Evolutionary conservation across 2,329 filamentous ascomycete species (phyloP).

Genomic region (Colletotrichum echinochloae): DNA sequence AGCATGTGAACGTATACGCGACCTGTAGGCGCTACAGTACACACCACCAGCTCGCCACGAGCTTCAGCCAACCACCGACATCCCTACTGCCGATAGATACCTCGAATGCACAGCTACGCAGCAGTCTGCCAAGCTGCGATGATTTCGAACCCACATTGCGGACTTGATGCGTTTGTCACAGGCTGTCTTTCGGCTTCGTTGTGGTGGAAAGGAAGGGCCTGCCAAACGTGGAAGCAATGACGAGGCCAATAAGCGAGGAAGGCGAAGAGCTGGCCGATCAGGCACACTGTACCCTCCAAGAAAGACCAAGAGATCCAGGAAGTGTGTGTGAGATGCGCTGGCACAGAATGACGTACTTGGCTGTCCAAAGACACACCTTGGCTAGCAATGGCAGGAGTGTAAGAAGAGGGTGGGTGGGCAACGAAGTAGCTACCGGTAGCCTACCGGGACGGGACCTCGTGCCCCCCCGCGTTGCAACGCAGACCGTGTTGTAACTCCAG

Average conservation of each 20-base stretch:
- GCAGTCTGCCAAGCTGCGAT: background rate
- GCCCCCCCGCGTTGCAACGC: conserved; percentile 24
- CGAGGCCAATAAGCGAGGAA: background rate
- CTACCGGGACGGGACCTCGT: conserved; percentile 9
- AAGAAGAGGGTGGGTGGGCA: background rate
- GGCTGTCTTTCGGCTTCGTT: background rate
- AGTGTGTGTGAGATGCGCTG: conserved; percentile 32
- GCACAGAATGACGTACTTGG: conserved; percentile 36
- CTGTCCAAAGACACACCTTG: background rate
- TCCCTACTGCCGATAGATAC: background rate
- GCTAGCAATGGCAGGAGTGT: background rate
- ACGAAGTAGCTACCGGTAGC: too few species aligned
- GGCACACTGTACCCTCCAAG: background rate
- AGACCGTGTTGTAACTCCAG: conserved; percentile 14
- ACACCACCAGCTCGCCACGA: background rate
- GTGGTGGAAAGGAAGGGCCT: background rate
- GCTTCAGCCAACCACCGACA: background rate
- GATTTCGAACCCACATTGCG: background rate
- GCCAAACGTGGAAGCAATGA: background rate
- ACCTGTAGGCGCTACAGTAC: background rate
- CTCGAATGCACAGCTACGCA: background rate
- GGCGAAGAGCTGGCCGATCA: background rate
- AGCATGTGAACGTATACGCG: background rate
- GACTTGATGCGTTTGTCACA: background rate
- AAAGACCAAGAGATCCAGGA: conserved; percentile 30